phyloP scores from a whole-genome alignment of 768 basidiomycete genomes.

The Tricholoma matsutake region DNA sequence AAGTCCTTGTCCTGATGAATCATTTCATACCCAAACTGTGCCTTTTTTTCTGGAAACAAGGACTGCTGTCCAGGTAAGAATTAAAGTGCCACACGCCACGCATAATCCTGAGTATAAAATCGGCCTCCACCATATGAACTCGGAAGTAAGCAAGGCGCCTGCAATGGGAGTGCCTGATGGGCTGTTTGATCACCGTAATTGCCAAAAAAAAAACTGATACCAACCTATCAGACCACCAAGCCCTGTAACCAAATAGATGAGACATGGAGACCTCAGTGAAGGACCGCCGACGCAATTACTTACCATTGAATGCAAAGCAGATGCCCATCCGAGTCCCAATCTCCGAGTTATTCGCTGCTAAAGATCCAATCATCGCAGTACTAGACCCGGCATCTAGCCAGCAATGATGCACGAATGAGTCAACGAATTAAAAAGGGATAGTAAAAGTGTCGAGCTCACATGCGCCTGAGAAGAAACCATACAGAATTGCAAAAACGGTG shows the following conservation, averaged over 20 bases:
- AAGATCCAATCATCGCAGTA: constrained; percentile 39
- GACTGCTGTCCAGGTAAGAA: constrained; percentile 11
- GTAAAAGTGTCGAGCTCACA: constrained; percentile 26
- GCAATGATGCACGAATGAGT: constrained; percentile 5
- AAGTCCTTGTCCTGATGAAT: not conserved
- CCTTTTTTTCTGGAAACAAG: constrained; percentile 16
- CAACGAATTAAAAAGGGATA: not conserved
- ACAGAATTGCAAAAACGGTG: constrained; percentile 32
- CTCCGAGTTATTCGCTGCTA: constrained; percentile 44
- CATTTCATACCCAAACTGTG: constrained; percentile 14
- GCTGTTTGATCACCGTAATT: not conserved
- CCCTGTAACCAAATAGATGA: constrained; percentile 8
- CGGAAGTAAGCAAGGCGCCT: constrained; percentile 15
- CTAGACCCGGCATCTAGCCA: constrained; percentile 38
- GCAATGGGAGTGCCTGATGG: constrained; percentile 17
- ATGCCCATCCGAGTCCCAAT: constrained; percentile 55
- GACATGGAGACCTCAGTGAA: not conserved
- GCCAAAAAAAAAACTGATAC: not conserved
- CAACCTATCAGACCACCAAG: constrained; percentile 21
- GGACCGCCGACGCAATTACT: not conserved
- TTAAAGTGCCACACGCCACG: constrained; percentile 8
- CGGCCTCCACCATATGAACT: constrained; percentile 20
- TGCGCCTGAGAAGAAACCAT: constrained; percentile 40
- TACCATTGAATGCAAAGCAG: constrained; percentile 32
- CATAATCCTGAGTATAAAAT: constrained; percentile 15